Evolutionary conservation across 768 basidiomycete species (phyloP).

Genomic region (Lentinula lateritia): DNA sequence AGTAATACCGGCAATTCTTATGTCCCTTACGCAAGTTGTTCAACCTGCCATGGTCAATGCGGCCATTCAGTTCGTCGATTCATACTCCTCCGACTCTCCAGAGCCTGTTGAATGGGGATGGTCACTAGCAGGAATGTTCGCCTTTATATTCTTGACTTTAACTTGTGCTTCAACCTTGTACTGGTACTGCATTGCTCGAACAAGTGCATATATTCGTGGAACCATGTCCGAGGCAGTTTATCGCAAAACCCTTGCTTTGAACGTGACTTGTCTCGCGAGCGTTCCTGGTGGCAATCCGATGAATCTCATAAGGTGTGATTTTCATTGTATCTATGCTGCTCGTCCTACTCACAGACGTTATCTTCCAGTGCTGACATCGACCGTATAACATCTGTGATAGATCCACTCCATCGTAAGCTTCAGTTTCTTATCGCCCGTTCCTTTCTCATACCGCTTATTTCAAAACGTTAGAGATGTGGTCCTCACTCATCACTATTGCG

Average conservation of each 20-base stretch:
- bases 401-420: conserved; percentile 7
- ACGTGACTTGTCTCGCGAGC: conserved; percentile 5
- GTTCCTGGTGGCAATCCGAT: conserved; percentile 11
- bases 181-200: conserved; percentile 10
- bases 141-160: conserved; percentile 7
- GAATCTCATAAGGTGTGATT: conserved; percentile 10
- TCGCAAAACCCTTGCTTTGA: conserved; percentile 9
- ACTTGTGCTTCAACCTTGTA: conserved; percentile 10
- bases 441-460: neutral
- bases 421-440: neutral
- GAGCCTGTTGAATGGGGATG: conserved; percentile 10
- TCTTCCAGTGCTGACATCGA: conserved; percentile 9
- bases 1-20: conserved; percentile 8
- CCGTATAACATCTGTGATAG: conserved; percentile 10
- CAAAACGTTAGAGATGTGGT: conserved; percentile 8
- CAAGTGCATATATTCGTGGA: conserved; percentile 10
- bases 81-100: conserved; percentile 4
- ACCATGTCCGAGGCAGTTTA: conserved; percentile 9
- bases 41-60: conserved; percentile 12
- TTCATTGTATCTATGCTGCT: neutral
- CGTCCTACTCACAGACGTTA: neutral
- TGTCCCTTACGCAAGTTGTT: conserved; percentile 8
- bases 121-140: conserved; percentile 10
- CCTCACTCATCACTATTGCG: conserved; percentile 7
- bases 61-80: conserved; percentile 10